A percentile compares a stretch with the other conserved stretches of the same genome.
phyloP scores from a whole-genome alignment of 2,329 filamentous ascomycete species.

The Trichoderma sp. region DNA sequence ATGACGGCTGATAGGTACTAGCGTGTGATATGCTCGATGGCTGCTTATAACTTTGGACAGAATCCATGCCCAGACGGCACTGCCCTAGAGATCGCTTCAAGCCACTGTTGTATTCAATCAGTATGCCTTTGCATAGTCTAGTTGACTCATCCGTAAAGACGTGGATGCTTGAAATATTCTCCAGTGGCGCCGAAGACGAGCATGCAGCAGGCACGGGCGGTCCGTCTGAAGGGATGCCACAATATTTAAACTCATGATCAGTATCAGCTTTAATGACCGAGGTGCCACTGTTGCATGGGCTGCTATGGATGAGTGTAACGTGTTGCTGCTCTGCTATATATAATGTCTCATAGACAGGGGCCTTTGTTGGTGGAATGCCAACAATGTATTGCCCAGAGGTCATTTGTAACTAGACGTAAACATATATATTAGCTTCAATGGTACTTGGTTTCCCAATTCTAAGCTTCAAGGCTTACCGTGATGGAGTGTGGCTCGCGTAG shows the following conservation, averaged over 20 bases:
- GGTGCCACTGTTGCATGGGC: background rate
- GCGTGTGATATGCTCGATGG: background rate
- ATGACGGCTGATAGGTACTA: background rate
- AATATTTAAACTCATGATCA: background rate
- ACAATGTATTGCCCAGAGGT: background rate
- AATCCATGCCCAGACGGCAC: slow-evolving; percentile 1
- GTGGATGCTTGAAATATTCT: background rate
- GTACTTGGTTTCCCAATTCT: background rate
- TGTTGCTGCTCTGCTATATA: background rate
- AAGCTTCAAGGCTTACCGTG: background rate
- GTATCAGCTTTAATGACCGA: background rate
- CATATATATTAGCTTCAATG: background rate
- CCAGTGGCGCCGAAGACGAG: background rate
- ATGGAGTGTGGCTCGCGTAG: background rate
- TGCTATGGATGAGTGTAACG: background rate
- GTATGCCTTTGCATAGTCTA: background rate
- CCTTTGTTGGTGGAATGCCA: background rate
- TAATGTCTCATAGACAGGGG: background rate
- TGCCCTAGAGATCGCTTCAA: background rate
- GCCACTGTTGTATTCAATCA: background rate
- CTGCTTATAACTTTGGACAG: background rate
- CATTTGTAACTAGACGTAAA: background rate
- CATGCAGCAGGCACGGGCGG: background rate
- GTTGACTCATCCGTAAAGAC: background rate
- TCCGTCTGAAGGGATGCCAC: background rate